These are phyloP conservation scores for Eucalyptus fibrosa DNA, from an alignment of 345 rosid genomes.

Conservation along the genomic window DNA sequence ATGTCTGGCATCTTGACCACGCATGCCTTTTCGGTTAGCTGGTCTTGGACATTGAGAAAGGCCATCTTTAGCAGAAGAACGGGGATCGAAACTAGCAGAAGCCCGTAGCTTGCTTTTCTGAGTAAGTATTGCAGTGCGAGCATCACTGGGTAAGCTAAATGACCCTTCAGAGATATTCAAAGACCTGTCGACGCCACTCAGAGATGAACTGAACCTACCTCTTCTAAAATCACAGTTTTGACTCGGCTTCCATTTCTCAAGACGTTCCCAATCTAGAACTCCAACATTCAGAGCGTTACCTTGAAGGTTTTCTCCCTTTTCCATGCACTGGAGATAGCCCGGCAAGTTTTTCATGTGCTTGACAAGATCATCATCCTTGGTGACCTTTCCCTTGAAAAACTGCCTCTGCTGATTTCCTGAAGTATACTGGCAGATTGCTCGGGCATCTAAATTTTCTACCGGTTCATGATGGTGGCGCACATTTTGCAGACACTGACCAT, in stretches of 20 bases:
- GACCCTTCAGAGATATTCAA: constrained; percentile 10
- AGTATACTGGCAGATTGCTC: constrained; percentile 10
- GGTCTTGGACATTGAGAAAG: constrained; percentile 18
- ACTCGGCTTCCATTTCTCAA: constrained; percentile 52
- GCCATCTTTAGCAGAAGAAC: constrained; percentile 10
- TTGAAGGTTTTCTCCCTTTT: constrained; percentile 26
- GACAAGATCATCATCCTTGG: constrained; percentile 53
- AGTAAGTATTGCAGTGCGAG: constrained; percentile 11
- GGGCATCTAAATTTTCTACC: background rate
- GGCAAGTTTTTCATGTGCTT: constrained; percentile 79
- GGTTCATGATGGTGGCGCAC: constrained; percentile 1
- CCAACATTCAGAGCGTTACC: constrained; percentile 74
- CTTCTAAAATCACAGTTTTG: constrained; percentile 5
- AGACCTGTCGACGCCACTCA: background rate
- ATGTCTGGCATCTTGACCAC: constrained; percentile 19
- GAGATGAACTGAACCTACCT: constrained; percentile 13
- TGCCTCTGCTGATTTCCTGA: constrained; percentile 7
- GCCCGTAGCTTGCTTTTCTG: constrained; percentile 1
- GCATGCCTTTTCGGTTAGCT: constrained; percentile 10
- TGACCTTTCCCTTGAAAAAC: constrained; percentile 8
- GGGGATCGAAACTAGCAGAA: constrained; percentile 5
- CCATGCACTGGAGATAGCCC: constrained; percentile 48
- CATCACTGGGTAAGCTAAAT: constrained; percentile 3
- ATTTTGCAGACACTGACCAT: background rate
- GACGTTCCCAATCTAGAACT: constrained; percentile 75